Evolutionary conservation across 768 basidiomycete species (phyloP), one percentile per base, ranked within the genome.

Genomic region (Thelephora ganbajun): DNA sequence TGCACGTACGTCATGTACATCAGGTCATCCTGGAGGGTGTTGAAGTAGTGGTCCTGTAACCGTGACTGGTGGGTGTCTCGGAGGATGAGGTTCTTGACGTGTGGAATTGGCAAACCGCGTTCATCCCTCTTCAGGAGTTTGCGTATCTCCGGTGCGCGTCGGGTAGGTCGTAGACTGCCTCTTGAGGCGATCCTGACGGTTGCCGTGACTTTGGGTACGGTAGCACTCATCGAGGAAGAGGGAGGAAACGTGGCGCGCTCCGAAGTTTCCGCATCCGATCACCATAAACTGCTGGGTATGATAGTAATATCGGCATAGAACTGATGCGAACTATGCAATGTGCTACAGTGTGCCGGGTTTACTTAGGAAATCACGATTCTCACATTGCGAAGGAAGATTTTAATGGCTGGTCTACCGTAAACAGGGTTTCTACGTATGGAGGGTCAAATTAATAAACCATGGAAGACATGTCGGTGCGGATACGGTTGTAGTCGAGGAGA

Each of bases 1-100:
- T 97, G 94, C 44, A 74, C 68, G 69, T 97, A 96, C 46, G 83
- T 84, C 74, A 97, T 82, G 73, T 99, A 99, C 75, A 98, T 79
- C 56, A 92, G 70, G 66, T 97, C 76, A 63, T 92, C 84, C 18
- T 78, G 77, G 51, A 98, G 72, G 7, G 91, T 82, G 35, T 69
- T 66, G 63, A 85, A 61, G 69, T 96, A 97, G 69, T 97, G 90
- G 52, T 89, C 80, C 47, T 72, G 69, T 47, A 91, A 73, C 36
- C 93, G 79, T 52, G 76, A 81, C 49, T 74, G 71, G 5, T 79
- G 76, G 49, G 78, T 81, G 58, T 87, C 79, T 57, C 81, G 80
- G 33, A 82, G 67, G 56, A 80, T 51, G 53, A 86, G 56, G 49
- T 72, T 69, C 26, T 30, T 30, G 54, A 79, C 74, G 55, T 80